A percentile compares a stretch with the other conserved stretches of the same genome.
These are phyloP conservation scores for Moniliophthora roreri DNA, from an alignment of 1,284 basidiomycete genomes.

Conservation along the genomic window DNA sequence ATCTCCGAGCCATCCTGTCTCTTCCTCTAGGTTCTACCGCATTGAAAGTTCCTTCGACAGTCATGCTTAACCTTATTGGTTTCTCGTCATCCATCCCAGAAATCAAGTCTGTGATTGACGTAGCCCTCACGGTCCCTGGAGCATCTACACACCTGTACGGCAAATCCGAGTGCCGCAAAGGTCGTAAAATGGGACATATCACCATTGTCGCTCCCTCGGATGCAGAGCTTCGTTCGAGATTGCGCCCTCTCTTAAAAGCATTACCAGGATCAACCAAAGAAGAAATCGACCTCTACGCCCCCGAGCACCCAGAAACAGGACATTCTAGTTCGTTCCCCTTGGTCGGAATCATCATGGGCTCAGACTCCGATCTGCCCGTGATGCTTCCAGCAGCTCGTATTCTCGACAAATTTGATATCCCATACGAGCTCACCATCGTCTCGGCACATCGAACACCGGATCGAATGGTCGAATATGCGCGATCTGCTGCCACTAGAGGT, in stretches of 20 bases:
- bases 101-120: slow-evolving; percentile 52
- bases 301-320: slow-evolving; percentile 42
- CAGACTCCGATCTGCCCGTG: slow-evolving; percentile 94
- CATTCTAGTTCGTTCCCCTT: slow-evolving; percentile 74
- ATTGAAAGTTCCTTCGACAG: slow-evolving; percentile 85
- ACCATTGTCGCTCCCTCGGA: slow-evolving; percentile 88
- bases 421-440: slow-evolving; percentile 95
- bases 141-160: slow-evolving; percentile 91
- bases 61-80: slow-evolving; percentile 96
- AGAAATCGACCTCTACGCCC: slow-evolving; percentile 60
- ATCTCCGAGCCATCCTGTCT: slow-evolving; percentile 92
- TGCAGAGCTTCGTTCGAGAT: slow-evolving; percentile 66
- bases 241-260: slow-evolving; percentile 71
- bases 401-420: slow-evolving; percentile 79
- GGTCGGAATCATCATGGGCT: slow-evolving; percentile 97
- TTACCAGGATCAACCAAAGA: slow-evolving; percentile 47
- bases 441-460: slow-evolving; percentile 96
- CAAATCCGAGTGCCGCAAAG: slow-evolving; percentile 86
- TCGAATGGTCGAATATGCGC: slow-evolving; percentile 83
- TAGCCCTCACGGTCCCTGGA: slow-evolving; percentile 71
- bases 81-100: slow-evolving; percentile 66
- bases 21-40: slow-evolving; percentile 89
- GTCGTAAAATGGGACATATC: slow-evolving; percentile 98
- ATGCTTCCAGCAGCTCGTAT: slow-evolving; percentile 91
- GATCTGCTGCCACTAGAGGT: slow-evolving; percentile 76